phyloP scores from a whole-genome alignment of 768 basidiomycete species.

The Gelatoporia subvermispora region DNA sequence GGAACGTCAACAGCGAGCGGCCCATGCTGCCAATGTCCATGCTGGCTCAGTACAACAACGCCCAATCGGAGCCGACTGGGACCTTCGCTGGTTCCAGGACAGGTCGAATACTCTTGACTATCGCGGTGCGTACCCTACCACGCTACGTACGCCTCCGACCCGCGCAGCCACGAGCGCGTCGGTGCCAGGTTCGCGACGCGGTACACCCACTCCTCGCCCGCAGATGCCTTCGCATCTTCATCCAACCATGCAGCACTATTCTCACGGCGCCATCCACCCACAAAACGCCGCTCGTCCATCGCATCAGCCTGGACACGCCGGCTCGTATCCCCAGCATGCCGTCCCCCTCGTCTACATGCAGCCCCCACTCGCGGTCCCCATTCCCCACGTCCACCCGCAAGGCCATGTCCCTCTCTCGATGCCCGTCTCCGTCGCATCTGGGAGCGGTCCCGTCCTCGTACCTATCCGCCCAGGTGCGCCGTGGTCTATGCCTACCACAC shows the following conservation, averaged over 20 bases:
- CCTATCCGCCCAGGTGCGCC: conserved; percentile 8
- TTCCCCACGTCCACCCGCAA: not conserved
- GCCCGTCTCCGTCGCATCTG: conserved; percentile 2
- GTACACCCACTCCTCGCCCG: not conserved
- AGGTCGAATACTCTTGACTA: not conserved
- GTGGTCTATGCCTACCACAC: conserved; percentile 3
- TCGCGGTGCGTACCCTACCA: too few species aligned
- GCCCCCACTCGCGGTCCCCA: not conserved
- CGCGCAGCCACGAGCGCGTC: too few species aligned
- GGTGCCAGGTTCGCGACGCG: not conserved
- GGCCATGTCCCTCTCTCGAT: conserved; percentile 6
- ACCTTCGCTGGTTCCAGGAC: not conserved
- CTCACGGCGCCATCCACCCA: not conserved
- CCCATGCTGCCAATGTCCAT: not conserved
- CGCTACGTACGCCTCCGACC: too few species aligned
- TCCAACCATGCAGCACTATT: conserved; percentile 10
- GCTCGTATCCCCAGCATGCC: not conserved
- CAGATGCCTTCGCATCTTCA: conserved; percentile 15
- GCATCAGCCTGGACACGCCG: not conserved
- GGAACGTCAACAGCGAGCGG: not conserved
- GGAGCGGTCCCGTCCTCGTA: conserved; percentile 8
- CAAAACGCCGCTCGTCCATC: not conserved
- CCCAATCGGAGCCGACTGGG: not conserved
- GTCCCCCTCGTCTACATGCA: not conserved
- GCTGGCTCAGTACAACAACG: not conserved